A percentile compares a stretch with the other conserved stretches of the same genome.
These are phyloP conservation scores for Phytophthora fragariaefolia DNA, from an alignment of 352 stramenopile genomes.

Conservation along the genomic window DNA sequence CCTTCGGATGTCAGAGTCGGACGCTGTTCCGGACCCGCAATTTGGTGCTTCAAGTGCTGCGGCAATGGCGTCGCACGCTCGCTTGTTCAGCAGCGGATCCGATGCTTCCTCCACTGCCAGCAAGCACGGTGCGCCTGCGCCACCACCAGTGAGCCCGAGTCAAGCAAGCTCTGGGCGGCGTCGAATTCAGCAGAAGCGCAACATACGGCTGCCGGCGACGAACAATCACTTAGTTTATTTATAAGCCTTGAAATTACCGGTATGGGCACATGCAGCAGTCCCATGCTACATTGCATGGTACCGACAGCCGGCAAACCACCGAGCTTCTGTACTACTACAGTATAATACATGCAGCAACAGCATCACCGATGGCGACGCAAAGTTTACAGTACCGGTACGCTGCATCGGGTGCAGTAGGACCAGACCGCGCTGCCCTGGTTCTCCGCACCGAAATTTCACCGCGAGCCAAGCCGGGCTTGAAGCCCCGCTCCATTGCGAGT, in stretches of 20 bases:
- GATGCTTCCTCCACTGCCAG: background rate
- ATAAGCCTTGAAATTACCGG: too few species aligned
- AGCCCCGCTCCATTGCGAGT: too few species aligned
- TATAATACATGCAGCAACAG: too few species aligned
- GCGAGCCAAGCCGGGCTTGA: background rate
- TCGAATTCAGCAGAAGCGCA: background rate
- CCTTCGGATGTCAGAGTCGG: slow-evolving; percentile 6
- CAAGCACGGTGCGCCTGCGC: background rate
- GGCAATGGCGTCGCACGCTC: background rate
- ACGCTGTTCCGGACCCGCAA: slow-evolving; percentile 22
- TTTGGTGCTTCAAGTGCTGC: background rate
- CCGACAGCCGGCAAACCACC: background rate
- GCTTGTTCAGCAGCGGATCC: background rate
- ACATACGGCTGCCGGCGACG: background rate
- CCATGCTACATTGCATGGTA: background rate
- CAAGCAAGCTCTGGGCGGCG: background rate
- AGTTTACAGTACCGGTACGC: too few species aligned
- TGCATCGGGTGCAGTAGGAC: too few species aligned
- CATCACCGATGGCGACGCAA: too few species aligned
- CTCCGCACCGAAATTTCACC: slow-evolving; percentile 17
- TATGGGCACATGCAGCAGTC: too few species aligned
- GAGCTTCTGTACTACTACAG: too few species aligned
- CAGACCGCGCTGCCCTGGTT: slow-evolving; percentile 15
- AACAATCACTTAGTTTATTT: too few species aligned
- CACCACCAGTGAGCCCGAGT: background rate